Percentiles rank a stretch among this genome's conserved stretches.
Evolutionary conservation across 805 yeast species (phyloP).

Genomic region (Cyberlindnera subsufficiens): DNA sequence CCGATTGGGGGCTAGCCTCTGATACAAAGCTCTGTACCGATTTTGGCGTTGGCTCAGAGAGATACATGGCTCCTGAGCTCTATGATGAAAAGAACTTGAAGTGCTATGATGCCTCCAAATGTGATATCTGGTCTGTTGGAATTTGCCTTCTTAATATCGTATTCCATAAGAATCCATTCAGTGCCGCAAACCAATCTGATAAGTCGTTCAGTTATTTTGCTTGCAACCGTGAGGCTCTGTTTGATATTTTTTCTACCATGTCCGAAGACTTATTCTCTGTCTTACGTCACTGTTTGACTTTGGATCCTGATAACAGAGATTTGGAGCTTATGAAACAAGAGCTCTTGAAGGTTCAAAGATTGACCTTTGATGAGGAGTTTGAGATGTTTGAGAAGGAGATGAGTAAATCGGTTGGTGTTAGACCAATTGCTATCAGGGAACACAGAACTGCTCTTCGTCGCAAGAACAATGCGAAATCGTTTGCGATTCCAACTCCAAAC

Average conservation of each 20-base stretch:
- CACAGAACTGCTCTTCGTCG: constrained; percentile 13
- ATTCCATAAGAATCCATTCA: constrained; percentile 86
- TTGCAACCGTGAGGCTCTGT: constrained; percentile 79
- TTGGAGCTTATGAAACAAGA: constrained; percentile 55
- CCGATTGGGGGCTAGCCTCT: constrained; percentile 76
- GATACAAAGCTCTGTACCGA: constrained; percentile 47
- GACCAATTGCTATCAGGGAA: constrained; percentile 18
- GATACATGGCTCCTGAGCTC: constrained; percentile 94
- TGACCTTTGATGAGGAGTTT: constrained; percentile 81
- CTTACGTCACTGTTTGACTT: constrained; percentile 66
- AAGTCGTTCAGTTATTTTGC: constrained; percentile 82
- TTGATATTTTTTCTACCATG: constrained; percentile 89
- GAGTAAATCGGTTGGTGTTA: constrained; percentile 8
- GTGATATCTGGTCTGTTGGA: constrained; percentile 89
- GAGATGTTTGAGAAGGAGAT: constrained; percentile 37
- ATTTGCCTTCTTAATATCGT: constrained; percentile 75
- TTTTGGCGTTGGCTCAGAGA: constrained; percentile 83
- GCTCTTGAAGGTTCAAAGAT: constrained; percentile 50
- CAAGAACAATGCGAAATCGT: constrained; percentile 40
- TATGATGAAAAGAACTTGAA: constrained; percentile 53
- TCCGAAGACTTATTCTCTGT: constrained; percentile 83
- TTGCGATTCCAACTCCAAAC: constrained; percentile 59
- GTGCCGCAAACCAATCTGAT: constrained; percentile 73
- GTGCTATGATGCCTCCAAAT: constrained; percentile 70
- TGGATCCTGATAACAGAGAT: constrained; percentile 84